These are phyloP conservation scores for Xylaria sp. DNA, from an alignment of 495 filamentous ascomycete genomes.

Conservation along the genomic window DNA sequence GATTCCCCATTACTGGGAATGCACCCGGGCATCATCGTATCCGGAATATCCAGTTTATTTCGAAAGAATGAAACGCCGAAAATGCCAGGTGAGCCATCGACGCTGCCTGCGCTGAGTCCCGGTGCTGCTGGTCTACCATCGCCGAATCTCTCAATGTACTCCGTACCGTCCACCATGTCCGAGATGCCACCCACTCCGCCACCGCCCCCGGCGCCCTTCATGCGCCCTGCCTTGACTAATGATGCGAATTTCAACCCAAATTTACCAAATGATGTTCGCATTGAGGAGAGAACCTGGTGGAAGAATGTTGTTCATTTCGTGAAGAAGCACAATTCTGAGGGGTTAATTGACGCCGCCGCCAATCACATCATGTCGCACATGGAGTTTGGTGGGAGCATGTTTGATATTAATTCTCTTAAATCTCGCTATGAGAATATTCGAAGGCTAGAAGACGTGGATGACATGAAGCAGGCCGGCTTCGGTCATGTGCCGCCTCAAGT, in stretches of 20 bases:
- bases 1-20: slow-evolving; percentile 89
- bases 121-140: slow-evolving; percentile 36
- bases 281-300: slow-evolving; percentile 69
- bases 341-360: slow-evolving; percentile 70
- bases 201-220: slow-evolving; percentile 26
- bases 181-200: slow-evolving; percentile 36
- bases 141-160: slow-evolving; percentile 46
- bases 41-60: slow-evolving; percentile 81
- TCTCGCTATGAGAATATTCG: slow-evolving; percentile 71
- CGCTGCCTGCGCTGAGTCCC: slow-evolving; percentile 24
- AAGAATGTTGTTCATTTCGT: slow-evolving; percentile 76
- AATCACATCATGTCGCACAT: slow-evolving; percentile 79
- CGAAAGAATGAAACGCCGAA: slow-evolving; percentile 54
- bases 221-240: slow-evolving; percentile 31
- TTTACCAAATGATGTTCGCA: slow-evolving; percentile 73
- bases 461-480: slow-evolving; percentile 37
- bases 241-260: slow-evolving; percentile 76
- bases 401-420: slow-evolving; percentile 74
- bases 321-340: slow-evolving; percentile 73
- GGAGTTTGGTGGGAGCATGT: slow-evolving; percentile 81
- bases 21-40: slow-evolving; percentile 83
- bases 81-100: slow-evolving; percentile 29
- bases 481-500: slow-evolving; percentile 52
- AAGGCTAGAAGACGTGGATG: slow-evolving; percentile 71
- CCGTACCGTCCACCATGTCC: slow-evolving; percentile 41